phyloP scores from a whole-genome alignment of 2,329 filamentous ascomycete genomes.

The Aspergillus carbonarius region DNA sequence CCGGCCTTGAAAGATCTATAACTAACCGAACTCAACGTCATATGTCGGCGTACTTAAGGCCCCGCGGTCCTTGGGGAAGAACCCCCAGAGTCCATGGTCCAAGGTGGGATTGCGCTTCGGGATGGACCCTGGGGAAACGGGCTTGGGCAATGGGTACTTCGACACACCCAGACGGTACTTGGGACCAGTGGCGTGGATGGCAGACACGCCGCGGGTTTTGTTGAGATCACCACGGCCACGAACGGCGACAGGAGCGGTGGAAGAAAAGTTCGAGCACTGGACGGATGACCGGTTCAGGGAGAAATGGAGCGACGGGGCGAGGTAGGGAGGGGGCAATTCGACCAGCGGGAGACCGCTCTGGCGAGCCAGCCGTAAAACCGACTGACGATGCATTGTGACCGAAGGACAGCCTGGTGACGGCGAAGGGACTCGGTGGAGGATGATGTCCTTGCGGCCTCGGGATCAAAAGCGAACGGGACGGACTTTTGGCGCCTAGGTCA shows the following conservation, averaged over 20 bases:
- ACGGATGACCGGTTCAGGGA: slow-evolving; percentile 30
- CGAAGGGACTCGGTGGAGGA: slow-evolving; percentile 6
- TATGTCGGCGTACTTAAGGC: slow-evolving; percentile 71
- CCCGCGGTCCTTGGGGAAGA: slow-evolving; percentile 73
- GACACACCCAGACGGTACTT: slow-evolving; percentile 72
- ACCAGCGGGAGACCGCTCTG: slow-evolving; percentile 34
- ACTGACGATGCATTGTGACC: slow-evolving; percentile 39
- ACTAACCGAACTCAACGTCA: slow-evolving; percentile 65
- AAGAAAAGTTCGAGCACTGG: slow-evolving; percentile 48
- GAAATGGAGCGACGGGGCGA: slow-evolving; percentile 44
- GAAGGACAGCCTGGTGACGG: slow-evolving; percentile 10
- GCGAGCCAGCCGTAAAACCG: slow-evolving; percentile 33
- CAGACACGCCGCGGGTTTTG: slow-evolving; percentile 76
- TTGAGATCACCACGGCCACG: slow-evolving; percentile 66
- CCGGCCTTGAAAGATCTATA: background rate
- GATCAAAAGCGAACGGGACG: slow-evolving; percentile 14
- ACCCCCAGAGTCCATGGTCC: slow-evolving; percentile 87
- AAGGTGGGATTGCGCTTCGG: slow-evolving; percentile 56
- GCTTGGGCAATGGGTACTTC: slow-evolving; percentile 70
- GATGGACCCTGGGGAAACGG: slow-evolving; percentile 59
- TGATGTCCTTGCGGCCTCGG: slow-evolving; percentile 17
- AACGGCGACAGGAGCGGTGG: slow-evolving; percentile 51
- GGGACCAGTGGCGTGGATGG: slow-evolving; percentile 72
- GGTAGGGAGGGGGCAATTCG: slow-evolving; percentile 45
- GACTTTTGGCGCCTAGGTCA: slow-evolving; percentile 25